phyloP scores from a whole-genome alignment of 1,284 basidiomycete species.

The Fereydounia khargensis region DNA sequence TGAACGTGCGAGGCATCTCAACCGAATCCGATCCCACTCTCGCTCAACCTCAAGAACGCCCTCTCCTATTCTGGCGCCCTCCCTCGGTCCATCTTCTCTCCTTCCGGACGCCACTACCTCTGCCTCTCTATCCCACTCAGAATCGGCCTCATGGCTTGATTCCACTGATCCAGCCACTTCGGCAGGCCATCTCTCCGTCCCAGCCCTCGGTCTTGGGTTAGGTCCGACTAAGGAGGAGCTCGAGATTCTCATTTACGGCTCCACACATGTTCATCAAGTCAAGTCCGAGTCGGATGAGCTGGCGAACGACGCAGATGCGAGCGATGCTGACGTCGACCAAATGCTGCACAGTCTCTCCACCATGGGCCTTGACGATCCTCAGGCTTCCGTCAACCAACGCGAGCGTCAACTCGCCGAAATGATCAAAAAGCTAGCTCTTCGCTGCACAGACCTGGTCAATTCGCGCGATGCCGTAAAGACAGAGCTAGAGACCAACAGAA shows the following conservation, averaged over 20 bases:
- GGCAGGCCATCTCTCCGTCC: constrained; percentile 48
- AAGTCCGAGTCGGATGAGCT: not conserved
- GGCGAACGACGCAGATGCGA: not conserved
- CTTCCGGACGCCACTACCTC: no score
- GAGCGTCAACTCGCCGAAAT: constrained; percentile 35
- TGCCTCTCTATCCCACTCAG: no score
- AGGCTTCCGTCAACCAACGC: constrained; percentile 1
- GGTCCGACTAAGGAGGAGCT: constrained; percentile 46
- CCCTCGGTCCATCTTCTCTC: constrained; percentile 27
- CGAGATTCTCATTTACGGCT: constrained; percentile 43
- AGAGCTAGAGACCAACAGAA: constrained; percentile 41
- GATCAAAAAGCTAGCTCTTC: constrained; percentile 31
- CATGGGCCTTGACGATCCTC: constrained; percentile 32
- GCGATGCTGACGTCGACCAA: constrained; percentile 13
- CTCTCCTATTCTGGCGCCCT: constrained; percentile 50
- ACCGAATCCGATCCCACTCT: constrained; percentile 18
- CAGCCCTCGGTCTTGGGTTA: constrained; percentile 38
- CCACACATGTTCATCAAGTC: no score
- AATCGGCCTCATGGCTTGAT: no score
- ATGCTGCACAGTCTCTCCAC: constrained; percentile 27
- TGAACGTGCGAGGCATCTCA: no score
- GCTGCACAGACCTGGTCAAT: constrained; percentile 18
- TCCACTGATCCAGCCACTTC: no score
- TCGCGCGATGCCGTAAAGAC: constrained; percentile 20
- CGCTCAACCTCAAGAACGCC: constrained; percentile 15